These are phyloP conservation scores for Hypsizygus ulmarius DNA, from an alignment of 1,284 basidiomycete species.

Conservation along the genomic window DNA sequence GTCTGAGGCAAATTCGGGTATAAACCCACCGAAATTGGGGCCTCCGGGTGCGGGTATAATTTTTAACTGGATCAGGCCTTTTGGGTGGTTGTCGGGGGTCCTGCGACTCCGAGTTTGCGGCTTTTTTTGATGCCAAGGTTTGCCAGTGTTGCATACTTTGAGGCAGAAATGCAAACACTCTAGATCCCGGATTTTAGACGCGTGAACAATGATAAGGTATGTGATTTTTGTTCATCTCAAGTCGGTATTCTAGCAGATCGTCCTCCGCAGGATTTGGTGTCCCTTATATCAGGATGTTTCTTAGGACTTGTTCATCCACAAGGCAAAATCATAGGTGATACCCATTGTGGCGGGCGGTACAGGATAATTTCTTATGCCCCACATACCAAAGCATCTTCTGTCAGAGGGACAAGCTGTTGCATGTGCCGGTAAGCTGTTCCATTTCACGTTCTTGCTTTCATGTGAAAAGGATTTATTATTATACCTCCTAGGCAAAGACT, in stretches of 20 bases:
- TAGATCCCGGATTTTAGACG: slow-evolving; percentile 36
- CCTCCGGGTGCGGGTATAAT: no score
- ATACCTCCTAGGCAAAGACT: slow-evolving; percentile 33
- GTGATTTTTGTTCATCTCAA: not conserved
- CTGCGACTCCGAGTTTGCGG: slow-evolving; percentile 28
- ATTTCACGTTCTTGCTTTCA: slow-evolving; percentile 1
- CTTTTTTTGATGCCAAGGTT: slow-evolving; percentile 34
- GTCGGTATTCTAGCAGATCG: not conserved
- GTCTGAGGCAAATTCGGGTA: no score
- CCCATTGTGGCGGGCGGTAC: not conserved
- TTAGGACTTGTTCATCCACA: slow-evolving; percentile 35
- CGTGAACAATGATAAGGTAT: slow-evolving; percentile 35
- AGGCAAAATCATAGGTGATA: slow-evolving; percentile 29
- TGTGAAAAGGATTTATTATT: not conserved
- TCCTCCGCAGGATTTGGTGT: slow-evolving; percentile 31
- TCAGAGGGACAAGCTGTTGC: slow-evolving; percentile 25
- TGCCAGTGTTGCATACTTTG: slow-evolving; percentile 1
- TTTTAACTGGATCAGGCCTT: no score
- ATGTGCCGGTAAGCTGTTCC: slow-evolving; percentile 19
- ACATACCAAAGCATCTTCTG: slow-evolving; percentile 15
- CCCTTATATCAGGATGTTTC: slow-evolving; percentile 34
- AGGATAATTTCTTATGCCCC: not conserved
- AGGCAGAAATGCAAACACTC: not conserved
- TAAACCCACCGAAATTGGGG: no score
- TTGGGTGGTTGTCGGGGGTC: no score